phyloP scores from a whole-genome alignment of 192 early-diverging fungal genomes.

The Dissophora globulifera region DNA sequence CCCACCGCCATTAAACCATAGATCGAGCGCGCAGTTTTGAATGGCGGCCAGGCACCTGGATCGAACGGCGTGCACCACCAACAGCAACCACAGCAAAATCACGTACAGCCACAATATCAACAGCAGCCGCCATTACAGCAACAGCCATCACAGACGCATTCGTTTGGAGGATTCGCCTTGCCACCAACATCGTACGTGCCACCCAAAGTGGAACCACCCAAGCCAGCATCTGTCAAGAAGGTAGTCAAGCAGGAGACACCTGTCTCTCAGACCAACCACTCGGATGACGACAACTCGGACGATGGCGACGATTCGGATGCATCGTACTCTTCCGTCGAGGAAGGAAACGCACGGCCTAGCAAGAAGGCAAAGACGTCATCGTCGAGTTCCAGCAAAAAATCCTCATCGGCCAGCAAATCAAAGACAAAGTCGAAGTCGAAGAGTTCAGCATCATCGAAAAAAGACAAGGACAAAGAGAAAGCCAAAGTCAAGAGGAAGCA shows the following conservation, averaged over 20 bases:
- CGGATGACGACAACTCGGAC: constrained; percentile 19
- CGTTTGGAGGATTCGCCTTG: constrained; percentile 30
- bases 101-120: not conserved
- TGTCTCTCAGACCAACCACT: constrained; percentile 8
- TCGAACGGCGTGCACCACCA: constrained; percentile 1
- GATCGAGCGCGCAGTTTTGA: constrained; percentile 28
- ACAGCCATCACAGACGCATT: not conserved
- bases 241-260: too few relatives aligned
- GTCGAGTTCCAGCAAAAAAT: constrained; percentile 16
- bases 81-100: not conserved
- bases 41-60: not conserved
- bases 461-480: constrained; percentile 16
- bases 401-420: not conserved
- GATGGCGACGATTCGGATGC: constrained; percentile 15
- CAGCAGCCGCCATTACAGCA: constrained; percentile 8
- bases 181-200: constrained; percentile 47
- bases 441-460: not conserved
- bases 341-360: constrained; percentile 1
- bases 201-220: constrained; percentile 28
- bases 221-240: too few relatives aligned
- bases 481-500: constrained; percentile 22
- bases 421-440: constrained; percentile 17
- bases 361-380: constrained; percentile 20
- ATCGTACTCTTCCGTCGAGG: constrained; percentile 18
- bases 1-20: not conserved